Base-by-base conservation (phyloP, 108 stramenopile species). In the Pelagomonas calceolata region DNA sequence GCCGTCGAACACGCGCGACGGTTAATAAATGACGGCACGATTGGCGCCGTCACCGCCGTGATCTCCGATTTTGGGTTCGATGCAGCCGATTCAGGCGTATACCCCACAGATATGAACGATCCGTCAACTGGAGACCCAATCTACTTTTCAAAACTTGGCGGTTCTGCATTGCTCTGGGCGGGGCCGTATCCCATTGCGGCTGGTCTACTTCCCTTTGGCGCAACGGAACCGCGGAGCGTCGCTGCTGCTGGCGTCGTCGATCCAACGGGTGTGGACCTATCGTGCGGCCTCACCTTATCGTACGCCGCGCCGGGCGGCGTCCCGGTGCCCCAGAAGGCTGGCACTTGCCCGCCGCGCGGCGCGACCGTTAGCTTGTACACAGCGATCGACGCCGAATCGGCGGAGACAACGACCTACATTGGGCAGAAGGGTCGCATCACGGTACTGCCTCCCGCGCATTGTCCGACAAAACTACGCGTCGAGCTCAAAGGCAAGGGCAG, bases 371-470 rank as follows among this genome's bases (percentile, higher is more conserved):
- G 21, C 21, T 10, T 36, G 18, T 30, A 68, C 69, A 86, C 66
- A 69, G 86, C 86, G 10, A 73, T 89, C 64, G 46, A 84, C 30
- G 88, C 86, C 34, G 91, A 92, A 67, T 85, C 85, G 45, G 74
- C 69, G 21, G 91, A 92, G 72, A 86, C 87, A 64, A 90, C 90
- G 0, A 76, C 64, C 21, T 76, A 90, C 16, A 69, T 89, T 36
- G 88, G 90, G 30, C 86, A 86, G 34, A 77, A 85, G 44, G 91
- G 91, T 31, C 81, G 90, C n/a, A 66, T 92, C 65, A 81, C 73
- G 63, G 82, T 92, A 67, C 76, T 84, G 70, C 72, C 79, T 30
- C 91, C 91, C 12, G 78, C 82, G 0, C 91, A 92, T 72, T 90
- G 88, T 72, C 90, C 89, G 15, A 88, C 89, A 18, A 81, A 72